Base-by-base conservation (phyloP, 1,139 yeast species). In the Saccharomycopsis hybrid region DNA sequence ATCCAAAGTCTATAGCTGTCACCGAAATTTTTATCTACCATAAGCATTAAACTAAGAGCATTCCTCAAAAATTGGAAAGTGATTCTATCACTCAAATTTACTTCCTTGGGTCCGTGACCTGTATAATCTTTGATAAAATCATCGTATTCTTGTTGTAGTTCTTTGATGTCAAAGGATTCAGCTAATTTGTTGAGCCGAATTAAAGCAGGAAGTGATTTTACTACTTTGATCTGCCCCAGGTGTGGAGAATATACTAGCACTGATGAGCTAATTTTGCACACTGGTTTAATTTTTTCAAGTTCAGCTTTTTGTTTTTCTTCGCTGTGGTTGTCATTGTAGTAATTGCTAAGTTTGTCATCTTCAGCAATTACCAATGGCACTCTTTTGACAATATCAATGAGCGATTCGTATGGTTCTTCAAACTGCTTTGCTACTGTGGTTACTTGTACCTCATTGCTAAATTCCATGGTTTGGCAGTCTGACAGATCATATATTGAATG, bases 401-500 rank as follows among this genome's bases (percentile, higher is more conserved):
- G 33, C 5, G 42, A 35, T 9, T 49, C 37, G 35, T 46, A 37
- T 2, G 35, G 32, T 13, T 45, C 44, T 8, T 43, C 39, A 37
- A 51, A 51, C 11, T 13, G 25, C 18, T 47, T 49, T 5, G 7
- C 5, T 4, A 46, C 52, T n/a, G 31, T 43, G 2, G 29, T 11
- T 9, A 51, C 13, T 35, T 18, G 25, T 11, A 44, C 41, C 11
- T 39, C 36, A n/a, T 46, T 27, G 4, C 18, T 4, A 29, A 53
- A 48, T 5, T 31, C 31, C n/a, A 53, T 40, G n/a, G 30, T 35
- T 44, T 53, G 55, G 5, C 43, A 43, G 25, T 25, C 33, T 7
- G 29, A 9, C 32, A 44, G 54, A 28, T 46, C 46, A 32, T 18
- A 27, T 8, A 53, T 43, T 4, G 54, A 50, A 31, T 53, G 51